Base-by-base conservation (phyloP, 1,284 basidiomycete genomes). In the Boletus austroedulis region DNA sequence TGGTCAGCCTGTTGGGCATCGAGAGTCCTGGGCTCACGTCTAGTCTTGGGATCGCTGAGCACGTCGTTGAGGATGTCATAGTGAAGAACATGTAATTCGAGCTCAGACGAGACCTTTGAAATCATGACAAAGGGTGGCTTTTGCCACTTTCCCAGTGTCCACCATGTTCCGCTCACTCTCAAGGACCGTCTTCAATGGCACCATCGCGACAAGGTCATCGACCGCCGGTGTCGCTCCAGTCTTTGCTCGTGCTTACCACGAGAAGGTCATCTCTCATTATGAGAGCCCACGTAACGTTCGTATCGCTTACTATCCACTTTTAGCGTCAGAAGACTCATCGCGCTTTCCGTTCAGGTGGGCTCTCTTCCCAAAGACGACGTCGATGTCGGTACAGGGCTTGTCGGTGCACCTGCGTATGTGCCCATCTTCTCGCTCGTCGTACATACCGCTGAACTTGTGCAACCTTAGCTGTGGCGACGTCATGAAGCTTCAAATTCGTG, bases 401-500 rank as follows among this genome's bases (percentile, higher is more conserved):
- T 99, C 51, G 97, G 97, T 57, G 97, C 97, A 57, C 96, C 96
- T 74, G 95, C 94, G 82, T 97, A 82, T 71, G 94, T 89, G n/a
- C 51, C 46, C 56, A 43, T 43, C 28, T 45, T 52, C 49, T 21
- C 38, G 21, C 47, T 58, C 46, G 54, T 48, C 36, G 29, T 54
- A 47, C 36, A 47, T 4, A 52, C 64, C 61, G 60, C 66, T 58
- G 51, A 63, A 57, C 23, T n/a, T n/a, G n/a, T 1, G 12, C 17
- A 26, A 31, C 44, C 52, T 43, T 66, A 92, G 90, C 14, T 94
- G 89, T 69, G 86, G 85, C 67, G 95, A 97, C 77, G 95, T 98
- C 52, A 98, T 98, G 96, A 99, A 99, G 78, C 87, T 99, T 26
- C 95, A 98, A 76, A 99, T 99, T 74, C 92, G 94, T 67, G 97